Conservation (phyloP, 768 basidiomycete species). For the Termitomyces sp. region DNA sequence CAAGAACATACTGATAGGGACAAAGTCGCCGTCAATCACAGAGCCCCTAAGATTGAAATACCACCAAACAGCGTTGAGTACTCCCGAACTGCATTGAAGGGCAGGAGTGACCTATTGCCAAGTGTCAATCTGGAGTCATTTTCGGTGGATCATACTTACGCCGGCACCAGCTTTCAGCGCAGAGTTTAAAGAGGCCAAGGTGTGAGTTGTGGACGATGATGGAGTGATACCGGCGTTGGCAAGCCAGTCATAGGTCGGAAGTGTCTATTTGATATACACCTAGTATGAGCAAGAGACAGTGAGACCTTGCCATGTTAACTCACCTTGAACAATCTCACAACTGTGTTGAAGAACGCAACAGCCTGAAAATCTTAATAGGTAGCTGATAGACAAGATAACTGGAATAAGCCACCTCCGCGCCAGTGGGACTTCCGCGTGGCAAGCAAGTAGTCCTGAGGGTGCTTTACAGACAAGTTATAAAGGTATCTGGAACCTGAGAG, state of each 20-base stretch:
- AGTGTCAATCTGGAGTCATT: neutral
- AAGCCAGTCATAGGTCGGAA: constrained; percentile 76
- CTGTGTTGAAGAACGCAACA: constrained; percentile 58
- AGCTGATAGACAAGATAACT: constrained; percentile 16
- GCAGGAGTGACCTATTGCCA: constrained; percentile 37
- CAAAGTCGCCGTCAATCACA: constrained; percentile 59
- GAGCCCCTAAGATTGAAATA: constrained; percentile 65
- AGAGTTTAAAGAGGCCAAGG: constrained; percentile 43
- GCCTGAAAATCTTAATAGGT: constrained; percentile 34
- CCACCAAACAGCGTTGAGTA: constrained; percentile 42
- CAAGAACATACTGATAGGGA: constrained; percentile 45
- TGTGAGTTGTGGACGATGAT: constrained; percentile 49
- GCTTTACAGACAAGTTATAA: constrained; percentile 28
- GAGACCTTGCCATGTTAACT: constrained; percentile 12
- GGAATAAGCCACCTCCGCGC: constrained; percentile 46
- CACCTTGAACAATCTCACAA: constrained; percentile 55
- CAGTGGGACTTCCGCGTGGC: constrained; percentile 49
- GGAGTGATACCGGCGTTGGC: constrained; percentile 70
- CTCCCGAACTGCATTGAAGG: constrained; percentile 24
- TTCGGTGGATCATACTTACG: constrained; percentile 22
- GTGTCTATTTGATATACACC: constrained; percentile 17
- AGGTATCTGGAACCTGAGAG: neutral
- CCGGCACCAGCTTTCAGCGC: constrained; percentile 54
- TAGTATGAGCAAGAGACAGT: constrained; percentile 17
- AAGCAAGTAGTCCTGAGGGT: constrained; percentile 57